Conservation (phyloP, 2,329 filamentous ascomycete genomes). For the Pestalotiopsis sp. region DNA sequence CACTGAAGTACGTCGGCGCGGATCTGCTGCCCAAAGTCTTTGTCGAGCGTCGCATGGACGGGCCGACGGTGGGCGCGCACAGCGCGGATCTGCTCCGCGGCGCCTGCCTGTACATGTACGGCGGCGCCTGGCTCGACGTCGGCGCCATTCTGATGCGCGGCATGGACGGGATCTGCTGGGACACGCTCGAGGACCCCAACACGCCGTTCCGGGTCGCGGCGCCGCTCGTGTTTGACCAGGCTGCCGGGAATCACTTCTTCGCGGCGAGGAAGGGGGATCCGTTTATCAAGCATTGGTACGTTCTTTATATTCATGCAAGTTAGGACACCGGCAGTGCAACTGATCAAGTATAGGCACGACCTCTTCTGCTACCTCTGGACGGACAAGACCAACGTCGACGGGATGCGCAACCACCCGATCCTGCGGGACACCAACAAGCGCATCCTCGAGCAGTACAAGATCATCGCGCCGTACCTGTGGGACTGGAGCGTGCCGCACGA, state of each 20-base stretch:
- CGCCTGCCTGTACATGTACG: slow-evolving; percentile 39
- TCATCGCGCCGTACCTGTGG: slow-evolving; percentile 24
- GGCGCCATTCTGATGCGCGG: slow-evolving; percentile 39
- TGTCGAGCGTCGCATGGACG: slow-evolving; percentile 42
- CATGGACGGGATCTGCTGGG: slow-evolving; percentile 42
- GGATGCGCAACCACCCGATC: slow-evolving; percentile 28
- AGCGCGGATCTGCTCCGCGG: slow-evolving; percentile 45
- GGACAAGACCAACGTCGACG: slow-evolving; percentile 26
- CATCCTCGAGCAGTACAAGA: slow-evolving; percentile 25
- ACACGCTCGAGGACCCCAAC: slow-evolving; percentile 34
- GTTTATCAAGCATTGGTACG: slow-evolving; percentile 39
- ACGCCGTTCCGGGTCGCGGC: slow-evolving; percentile 34
- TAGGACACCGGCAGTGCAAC: not conserved
- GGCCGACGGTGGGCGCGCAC: slow-evolving; percentile 41
- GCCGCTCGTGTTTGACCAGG: slow-evolving; percentile 26
- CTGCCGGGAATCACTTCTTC: slow-evolving; percentile 40
- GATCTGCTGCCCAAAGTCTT: slow-evolving; percentile 35
- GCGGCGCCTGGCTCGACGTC: slow-evolving; percentile 44
- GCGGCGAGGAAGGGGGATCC: slow-evolving; percentile 39
- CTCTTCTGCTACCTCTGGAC: slow-evolving; percentile 34
- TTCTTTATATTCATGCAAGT: not conserved
- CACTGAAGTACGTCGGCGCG: slow-evolving; percentile 34
- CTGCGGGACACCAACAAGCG: slow-evolving; percentile 29
- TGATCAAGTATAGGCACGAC: slow-evolving; percentile 34
- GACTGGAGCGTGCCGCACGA: slow-evolving; percentile 34